Conservation (phyloP, 805 yeast genomes). For the Candida coleopterorum region DNA sequence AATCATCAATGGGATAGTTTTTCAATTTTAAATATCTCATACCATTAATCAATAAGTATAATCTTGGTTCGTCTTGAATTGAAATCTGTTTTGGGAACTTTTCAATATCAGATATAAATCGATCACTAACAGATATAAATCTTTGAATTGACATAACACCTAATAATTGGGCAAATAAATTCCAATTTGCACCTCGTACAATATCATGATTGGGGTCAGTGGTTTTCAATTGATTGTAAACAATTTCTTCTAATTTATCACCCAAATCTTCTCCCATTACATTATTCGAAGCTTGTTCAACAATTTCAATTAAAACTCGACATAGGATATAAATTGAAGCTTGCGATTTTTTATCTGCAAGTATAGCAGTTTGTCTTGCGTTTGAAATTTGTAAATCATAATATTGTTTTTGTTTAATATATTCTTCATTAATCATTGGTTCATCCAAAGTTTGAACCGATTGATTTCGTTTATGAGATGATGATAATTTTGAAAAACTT, state of each 20-base stretch:
- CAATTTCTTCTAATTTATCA: constrained; percentile 85
- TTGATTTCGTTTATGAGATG: constrained; percentile 44
- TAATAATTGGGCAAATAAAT: constrained; percentile 77
- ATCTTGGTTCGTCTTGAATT: constrained; percentile 46
- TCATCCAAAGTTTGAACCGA: constrained; percentile 20
- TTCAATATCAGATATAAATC: constrained; percentile 90
- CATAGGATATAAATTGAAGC: constrained; percentile 86
- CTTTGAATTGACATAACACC: constrained; percentile 88
- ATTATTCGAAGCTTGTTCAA: constrained; percentile 76
- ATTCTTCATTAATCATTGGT: constrained; percentile 1
- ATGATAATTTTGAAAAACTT: constrained; percentile 29
- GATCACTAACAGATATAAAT: constrained; percentile 83
- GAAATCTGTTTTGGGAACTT: constrained; percentile 50
- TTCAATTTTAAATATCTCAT: constrained; percentile 80
- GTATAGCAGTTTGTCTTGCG: constrained; percentile 65
- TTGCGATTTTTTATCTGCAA: constrained; percentile 80
- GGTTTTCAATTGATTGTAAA: constrained; percentile 80
- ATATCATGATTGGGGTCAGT: constrained; percentile 75
- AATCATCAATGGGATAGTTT: constrained; percentile 80
- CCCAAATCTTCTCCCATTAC: constrained; percentile 73
- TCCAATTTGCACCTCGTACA: constrained; percentile 91
- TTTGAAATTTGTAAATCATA: constrained; percentile 31
- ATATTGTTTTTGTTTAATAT: constrained; percentile 17
- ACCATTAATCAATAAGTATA: constrained; percentile 78
- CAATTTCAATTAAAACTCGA: constrained; percentile 88